phyloP scores from a whole-genome alignment of 805 yeast species.

The Cyberlindnera japonica region DNA sequence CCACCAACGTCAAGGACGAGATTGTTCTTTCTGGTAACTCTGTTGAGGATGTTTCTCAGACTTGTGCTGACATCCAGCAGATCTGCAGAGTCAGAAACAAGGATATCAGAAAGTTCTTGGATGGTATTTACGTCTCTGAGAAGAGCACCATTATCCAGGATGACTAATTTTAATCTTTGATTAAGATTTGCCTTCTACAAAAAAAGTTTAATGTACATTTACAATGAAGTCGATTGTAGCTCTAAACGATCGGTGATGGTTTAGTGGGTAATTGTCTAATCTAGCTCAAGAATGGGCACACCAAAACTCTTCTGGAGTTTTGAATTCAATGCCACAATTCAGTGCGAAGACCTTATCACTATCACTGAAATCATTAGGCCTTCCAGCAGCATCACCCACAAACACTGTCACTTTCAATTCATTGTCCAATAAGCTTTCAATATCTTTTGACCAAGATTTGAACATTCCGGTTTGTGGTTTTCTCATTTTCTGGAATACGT shows the following conservation, averaged over 20 bases:
- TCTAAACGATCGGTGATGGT: no score
- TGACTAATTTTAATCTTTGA: constrained; percentile 22
- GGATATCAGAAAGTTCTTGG: constrained; percentile 99
- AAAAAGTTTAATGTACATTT: constrained; percentile 12
- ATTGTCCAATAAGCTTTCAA: constrained; percentile 15
- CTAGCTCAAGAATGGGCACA: no score
- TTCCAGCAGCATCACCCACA: constrained; percentile 99
- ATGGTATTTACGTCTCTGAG: constrained; percentile 99
- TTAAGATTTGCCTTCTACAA: neutral
- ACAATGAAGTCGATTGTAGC: no score
- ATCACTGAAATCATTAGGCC: constrained; percentile 73
- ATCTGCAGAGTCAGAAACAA: constrained; percentile 98
- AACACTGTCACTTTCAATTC: constrained; percentile 45
- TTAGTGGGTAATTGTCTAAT: no score
- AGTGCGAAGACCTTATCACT: constrained; percentile 71
- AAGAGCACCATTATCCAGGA: constrained; percentile 84
- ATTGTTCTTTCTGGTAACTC: constrained; percentile 91
- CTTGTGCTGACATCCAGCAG: constrained; percentile 98
- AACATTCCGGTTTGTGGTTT: constrained; percentile 85
- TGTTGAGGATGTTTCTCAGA: constrained; percentile 94
- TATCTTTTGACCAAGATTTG: constrained; percentile 44
- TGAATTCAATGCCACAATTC: constrained; percentile 48
- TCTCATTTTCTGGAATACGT: constrained; percentile 38
- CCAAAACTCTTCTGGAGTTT: constrained; percentile 63
- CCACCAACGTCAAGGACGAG: constrained; percentile 90